Evolutionary conservation across 257 asterid species (phyloP).

Genomic region (Plectranthus barbatus): DNA sequence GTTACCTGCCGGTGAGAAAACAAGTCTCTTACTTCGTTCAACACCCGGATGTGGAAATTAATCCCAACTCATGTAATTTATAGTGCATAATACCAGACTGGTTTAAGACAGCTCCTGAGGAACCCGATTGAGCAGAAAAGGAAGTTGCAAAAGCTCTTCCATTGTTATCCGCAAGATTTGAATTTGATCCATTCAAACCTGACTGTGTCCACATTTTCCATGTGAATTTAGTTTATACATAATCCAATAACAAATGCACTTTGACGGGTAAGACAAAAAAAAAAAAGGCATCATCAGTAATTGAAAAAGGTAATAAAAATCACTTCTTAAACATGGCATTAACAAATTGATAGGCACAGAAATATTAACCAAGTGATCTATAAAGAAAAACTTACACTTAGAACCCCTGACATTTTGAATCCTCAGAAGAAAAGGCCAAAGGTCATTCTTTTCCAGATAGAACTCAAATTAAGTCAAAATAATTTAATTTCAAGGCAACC

Average conservation of each 20-base stretch:
- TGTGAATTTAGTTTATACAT: background rate
- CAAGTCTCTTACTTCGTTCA: background rate
- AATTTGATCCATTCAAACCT: conserved; percentile 61
- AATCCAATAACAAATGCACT: background rate
- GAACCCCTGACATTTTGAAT: conserved; percentile 42
- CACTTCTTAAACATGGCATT: background rate
- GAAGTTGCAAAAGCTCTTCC: conserved; percentile 60
- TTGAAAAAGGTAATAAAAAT: background rate
- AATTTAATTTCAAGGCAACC: conserved; percentile 3
- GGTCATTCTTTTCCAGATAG: conserved; percentile 24
- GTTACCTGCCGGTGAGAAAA: conserved; percentile 32
- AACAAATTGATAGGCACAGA: background rate
- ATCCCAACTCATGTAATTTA: conserved; percentile 15
- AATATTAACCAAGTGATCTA: conserved; percentile 6
- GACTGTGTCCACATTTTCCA: conserved; percentile 37
- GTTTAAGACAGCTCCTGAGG: conserved; percentile 54
- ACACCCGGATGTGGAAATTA: background rate
- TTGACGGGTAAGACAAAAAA: background rate
- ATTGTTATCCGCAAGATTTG: conserved; percentile 56
- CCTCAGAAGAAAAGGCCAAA: conserved; percentile 24
- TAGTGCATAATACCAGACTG: conserved; percentile 49
- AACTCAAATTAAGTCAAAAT: conserved; percentile 3
- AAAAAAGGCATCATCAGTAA: background rate
- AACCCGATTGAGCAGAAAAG: conserved; percentile 69
- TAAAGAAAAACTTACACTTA: conserved; percentile 30